A percentile compares a stretch with the other conserved stretches of the same genome.
These are phyloP conservation scores for Nicotiana noctiflora DNA, from an alignment of 257 asterid genomes.

Conservation along the genomic window DNA sequence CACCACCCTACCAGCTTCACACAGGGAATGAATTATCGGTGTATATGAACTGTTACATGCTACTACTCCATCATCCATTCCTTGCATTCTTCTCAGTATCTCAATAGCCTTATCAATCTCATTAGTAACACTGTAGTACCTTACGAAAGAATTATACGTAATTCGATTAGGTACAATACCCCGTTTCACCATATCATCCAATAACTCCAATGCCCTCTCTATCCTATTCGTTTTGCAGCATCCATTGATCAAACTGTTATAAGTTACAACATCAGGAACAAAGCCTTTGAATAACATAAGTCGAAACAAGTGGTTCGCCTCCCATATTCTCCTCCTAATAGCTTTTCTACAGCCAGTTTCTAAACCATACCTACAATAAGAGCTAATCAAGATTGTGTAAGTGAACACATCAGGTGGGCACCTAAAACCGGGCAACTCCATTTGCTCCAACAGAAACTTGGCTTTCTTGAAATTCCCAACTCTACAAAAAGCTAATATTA, in stretches of 20 bases:
- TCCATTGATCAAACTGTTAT: conserved; percentile 81
- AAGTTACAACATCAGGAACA: conserved; percentile 91
- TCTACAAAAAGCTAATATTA: conserved; percentile 68
- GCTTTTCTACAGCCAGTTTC: conserved; percentile 81
- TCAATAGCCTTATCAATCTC: conserved; percentile 77
- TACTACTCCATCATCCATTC: conserved; percentile 46
- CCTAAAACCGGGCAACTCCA: conserved; percentile 88
- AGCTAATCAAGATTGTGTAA: conserved; percentile 71
- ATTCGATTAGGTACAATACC: conserved; percentile 73
- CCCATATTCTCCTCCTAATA: conserved; percentile 76
- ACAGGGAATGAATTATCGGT: conserved; percentile 63
- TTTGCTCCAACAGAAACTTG: conserved; percentile 62
- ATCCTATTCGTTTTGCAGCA: conserved; percentile 87
- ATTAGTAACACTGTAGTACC: conserved; percentile 73
- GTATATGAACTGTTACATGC: conserved; percentile 72
- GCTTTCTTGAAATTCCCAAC: conserved; percentile 82
- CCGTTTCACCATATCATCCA: conserved; percentile 62
- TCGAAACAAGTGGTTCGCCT: conserved; percentile 85
- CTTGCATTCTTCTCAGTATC: conserved; percentile 77
- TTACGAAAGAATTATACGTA: conserved; percentile 75
- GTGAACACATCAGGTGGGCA: conserved; percentile 74
- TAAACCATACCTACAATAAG: conserved; percentile 66
- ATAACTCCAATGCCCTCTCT: conserved; percentile 80
- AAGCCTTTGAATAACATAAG: conserved; percentile 79
- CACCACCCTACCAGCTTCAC: conserved; percentile 68